Evolutionary conservation across 345 rosid species (phyloP), one percentile per base, ranked within the genome.

Genomic region (Physaria fendleri): DNA sequence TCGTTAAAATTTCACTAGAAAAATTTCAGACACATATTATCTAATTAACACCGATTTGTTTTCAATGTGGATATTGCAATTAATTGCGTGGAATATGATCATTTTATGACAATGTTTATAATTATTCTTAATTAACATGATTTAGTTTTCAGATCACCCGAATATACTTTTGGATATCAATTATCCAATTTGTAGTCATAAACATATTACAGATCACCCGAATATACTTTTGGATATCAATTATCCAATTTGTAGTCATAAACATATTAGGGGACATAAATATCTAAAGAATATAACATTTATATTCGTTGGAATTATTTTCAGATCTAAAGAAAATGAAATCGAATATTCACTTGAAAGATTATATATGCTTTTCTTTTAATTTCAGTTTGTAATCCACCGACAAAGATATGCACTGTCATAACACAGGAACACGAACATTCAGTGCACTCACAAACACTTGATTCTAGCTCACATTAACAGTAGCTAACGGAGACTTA

Each of bases 401-500:
- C 73, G 68, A 69, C 73, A 45, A 2, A 45, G 9, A 40, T n/a
- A 25, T 28, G 47, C 43, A 4, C 17, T 46, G 43, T 69, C 68
- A 69, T 44, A 42, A 44, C n/a, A 69, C 32, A 3, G 2, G 62
- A 53, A 45, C 67, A 52, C 56, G 28, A 41, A 28, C n/a, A 18
- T 6, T 12, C 28, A 12, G 68, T 69, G 62, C 55, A 42, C 62
- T 52, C 32, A 21, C 34, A 14, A 21, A 29, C 58, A 69, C 56
- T 35, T 12, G 29, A 69, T 51, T 61, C 60, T 51, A 34, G 65
- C 60, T 56, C 54, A 34, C 8, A 15, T 46, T 18, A 20, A 54
- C 56, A 8, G 63, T 53, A 35, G 29, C 40, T 62, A 65, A 71
- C 71, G 57, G 62, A 71, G 67, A 44, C 76, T 59, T 71, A 67